phyloP scores from a whole-genome alignment of 2,329 filamentous ascomycete genomes.

The Fusarium liriodendri region DNA sequence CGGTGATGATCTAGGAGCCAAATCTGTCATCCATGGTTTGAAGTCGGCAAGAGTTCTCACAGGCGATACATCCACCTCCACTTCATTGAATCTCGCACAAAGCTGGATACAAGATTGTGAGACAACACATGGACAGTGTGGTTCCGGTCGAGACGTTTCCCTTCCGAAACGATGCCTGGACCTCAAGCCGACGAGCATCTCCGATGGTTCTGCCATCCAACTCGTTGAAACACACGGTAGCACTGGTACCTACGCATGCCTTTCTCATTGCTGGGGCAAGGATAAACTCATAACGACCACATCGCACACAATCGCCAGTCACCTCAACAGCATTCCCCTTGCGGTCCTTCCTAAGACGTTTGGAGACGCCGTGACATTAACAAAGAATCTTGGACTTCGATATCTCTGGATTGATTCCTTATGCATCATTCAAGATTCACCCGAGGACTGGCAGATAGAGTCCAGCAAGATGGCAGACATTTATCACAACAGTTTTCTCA shows the following conservation, averaged over 20 bases:
- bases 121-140: neutral
- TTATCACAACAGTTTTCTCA: neutral
- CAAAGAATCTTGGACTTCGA: conserved; percentile 4
- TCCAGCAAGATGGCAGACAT: conserved; percentile 2
- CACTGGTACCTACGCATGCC: neutral
- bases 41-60: neutral
- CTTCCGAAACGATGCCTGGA: neutral
- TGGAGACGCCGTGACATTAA: neutral
- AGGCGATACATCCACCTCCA: neutral
- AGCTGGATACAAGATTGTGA: neutral
- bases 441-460: conserved; percentile 2
- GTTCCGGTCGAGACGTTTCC: neutral
- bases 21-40: neutral
- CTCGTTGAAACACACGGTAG: neutral
- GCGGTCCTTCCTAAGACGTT: neutral
- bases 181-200: neutral
- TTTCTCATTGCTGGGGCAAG: conserved; percentile 9
- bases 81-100: neutral
- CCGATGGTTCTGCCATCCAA: neutral
- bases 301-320: neutral
- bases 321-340: neutral
- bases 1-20: neutral
- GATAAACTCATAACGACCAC: neutral
- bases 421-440: conserved; percentile 29
- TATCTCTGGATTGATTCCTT: conserved; percentile 30